phyloP scores from a whole-genome alignment of 2,329 filamentous ascomycete genomes.

The Berkeleyomyces rouxiae region DNA sequence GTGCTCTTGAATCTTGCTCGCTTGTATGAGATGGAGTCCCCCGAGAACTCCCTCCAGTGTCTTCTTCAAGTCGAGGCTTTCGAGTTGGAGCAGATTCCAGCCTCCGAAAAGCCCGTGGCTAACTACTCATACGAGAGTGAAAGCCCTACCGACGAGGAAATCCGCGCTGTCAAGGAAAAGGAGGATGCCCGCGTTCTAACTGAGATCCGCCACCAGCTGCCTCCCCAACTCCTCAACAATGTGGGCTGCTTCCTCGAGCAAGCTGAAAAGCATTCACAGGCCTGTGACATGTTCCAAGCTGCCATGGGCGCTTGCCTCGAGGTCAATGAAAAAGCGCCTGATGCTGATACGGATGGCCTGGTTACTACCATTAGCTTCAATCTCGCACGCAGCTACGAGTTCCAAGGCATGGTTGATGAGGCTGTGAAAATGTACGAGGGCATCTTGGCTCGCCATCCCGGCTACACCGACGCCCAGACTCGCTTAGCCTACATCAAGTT shows the following conservation, averaged over 20 bases:
- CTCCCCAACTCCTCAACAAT: constrained; percentile 88
- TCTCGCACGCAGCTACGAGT: constrained; percentile 82
- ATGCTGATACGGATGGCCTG: constrained; percentile 75
- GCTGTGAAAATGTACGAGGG: constrained; percentile 80
- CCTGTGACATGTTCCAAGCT: constrained; percentile 81
- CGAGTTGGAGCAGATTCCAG: constrained; percentile 61
- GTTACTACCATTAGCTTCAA: constrained; percentile 97
- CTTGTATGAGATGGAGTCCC: constrained; percentile 70
- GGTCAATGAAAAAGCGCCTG: constrained; percentile 46
- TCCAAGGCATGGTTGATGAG: constrained; percentile 61
- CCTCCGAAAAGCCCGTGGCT: constrained; percentile 20
- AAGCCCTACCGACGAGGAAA: constrained; percentile 1
- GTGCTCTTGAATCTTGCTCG: constrained; percentile 84
- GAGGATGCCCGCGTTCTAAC: constrained; percentile 44
- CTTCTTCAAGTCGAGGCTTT: constrained; percentile 83
- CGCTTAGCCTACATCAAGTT: constrained; percentile 82
- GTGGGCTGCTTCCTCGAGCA: constrained; percentile 94
- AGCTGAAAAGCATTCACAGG: constrained; percentile 60
- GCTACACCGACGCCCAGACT: constrained; percentile 84
- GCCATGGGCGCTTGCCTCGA: constrained; percentile 76
- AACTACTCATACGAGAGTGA: constrained; percentile 19
- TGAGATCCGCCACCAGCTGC: constrained; percentile 57
- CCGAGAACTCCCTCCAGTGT: constrained; percentile 84
- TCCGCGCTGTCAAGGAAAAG: background rate
- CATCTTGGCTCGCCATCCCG: constrained; percentile 64